Conservation (phyloP, 495 filamentous ascomycete species). For the Penicillium egyptiacum region DNA sequence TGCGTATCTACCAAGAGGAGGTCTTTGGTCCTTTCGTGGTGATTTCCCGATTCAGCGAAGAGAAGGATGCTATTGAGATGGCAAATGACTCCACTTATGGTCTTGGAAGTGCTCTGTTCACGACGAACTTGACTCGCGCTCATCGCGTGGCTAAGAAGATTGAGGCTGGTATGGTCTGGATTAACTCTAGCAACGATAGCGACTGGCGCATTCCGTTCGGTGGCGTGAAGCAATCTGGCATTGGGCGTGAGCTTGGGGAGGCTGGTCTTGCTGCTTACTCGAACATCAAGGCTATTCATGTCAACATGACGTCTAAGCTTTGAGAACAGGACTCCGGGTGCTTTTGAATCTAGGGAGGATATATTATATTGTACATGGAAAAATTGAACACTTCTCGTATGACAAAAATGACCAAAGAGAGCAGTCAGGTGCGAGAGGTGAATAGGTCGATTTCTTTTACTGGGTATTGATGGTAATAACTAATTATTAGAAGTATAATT, state of each 20-base stretch:
- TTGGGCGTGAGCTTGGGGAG: conserved; percentile 83
- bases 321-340: neutral
- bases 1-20: conserved; percentile 53
- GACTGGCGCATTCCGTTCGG: conserved; percentile 79
- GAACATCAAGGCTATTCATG: conserved; percentile 72
- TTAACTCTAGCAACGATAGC: conserved; percentile 67
- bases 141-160: conserved; percentile 51
- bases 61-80: conserved; percentile 49
- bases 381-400: neutral
- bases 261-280: conserved; percentile 78
- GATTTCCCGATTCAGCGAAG: conserved; percentile 50
- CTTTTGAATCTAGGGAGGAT: neutral
- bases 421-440: too few species aligned
- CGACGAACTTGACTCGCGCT: conserved; percentile 44
- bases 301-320: conserved; percentile 53
- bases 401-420: too few species aligned
- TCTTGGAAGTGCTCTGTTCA: conserved; percentile 52
- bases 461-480: too few species aligned
- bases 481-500: too few species aligned
- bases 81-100: conserved; percentile 52
- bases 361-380: conserved; percentile 1
- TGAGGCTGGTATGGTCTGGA: conserved; percentile 54
- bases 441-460: too few species aligned
- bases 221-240: conserved; percentile 90
- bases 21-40: conserved; percentile 58